These are phyloP conservation scores for Conticribra weissflogii DNA, from an alignment of 108 stramenopile genomes.

Conservation along the genomic window DNA sequence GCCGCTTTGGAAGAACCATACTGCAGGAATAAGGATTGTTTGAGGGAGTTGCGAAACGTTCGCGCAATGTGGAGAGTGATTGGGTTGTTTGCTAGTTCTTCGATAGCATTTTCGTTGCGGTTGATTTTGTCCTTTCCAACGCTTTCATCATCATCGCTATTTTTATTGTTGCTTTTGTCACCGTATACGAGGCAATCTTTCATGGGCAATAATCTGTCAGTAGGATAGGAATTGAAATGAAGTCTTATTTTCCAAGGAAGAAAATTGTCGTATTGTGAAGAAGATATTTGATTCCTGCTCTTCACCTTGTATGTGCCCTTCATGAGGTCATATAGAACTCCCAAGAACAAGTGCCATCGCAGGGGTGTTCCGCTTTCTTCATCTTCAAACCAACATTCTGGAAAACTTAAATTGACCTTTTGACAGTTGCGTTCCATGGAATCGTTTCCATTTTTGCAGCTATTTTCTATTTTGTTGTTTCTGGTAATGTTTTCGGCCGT, in stretches of 20 bases:
- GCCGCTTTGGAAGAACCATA: conserved; percentile 65
- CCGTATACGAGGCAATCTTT: conserved; percentile 16
- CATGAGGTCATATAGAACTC: conserved; percentile 72
- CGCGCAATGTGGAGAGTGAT: conserved; percentile 45
- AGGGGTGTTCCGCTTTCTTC: conserved; percentile 65
- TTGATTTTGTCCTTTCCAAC: too few species aligned
- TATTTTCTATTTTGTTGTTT: not conserved
- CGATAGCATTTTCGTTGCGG: too few species aligned
- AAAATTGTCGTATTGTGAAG: conserved; percentile 8
- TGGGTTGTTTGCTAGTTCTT: conserved; percentile 1
- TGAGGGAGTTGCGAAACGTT: conserved; percentile 80
- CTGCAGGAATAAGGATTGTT: conserved; percentile 78
- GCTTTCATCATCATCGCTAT: too few species aligned
- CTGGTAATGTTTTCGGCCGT: too few species aligned
- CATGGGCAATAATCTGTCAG: conserved; percentile 62
- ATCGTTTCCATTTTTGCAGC: too few species aligned
- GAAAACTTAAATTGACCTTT: conserved; percentile 38
- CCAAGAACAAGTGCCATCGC: conserved; percentile 81
- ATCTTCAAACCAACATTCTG: conserved; percentile 87
- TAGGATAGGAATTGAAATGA: conserved; percentile 79
- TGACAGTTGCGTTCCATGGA: too few species aligned
- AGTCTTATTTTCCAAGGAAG: conserved; percentile 82
- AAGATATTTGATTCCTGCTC: not conserved
- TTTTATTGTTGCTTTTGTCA: too few species aligned
- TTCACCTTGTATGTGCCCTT: conserved; percentile 20